Evolutionary conservation across 176 grass and related monocot genomes (phyloP).

Genomic region (Paspalum vaginatum): DNA sequence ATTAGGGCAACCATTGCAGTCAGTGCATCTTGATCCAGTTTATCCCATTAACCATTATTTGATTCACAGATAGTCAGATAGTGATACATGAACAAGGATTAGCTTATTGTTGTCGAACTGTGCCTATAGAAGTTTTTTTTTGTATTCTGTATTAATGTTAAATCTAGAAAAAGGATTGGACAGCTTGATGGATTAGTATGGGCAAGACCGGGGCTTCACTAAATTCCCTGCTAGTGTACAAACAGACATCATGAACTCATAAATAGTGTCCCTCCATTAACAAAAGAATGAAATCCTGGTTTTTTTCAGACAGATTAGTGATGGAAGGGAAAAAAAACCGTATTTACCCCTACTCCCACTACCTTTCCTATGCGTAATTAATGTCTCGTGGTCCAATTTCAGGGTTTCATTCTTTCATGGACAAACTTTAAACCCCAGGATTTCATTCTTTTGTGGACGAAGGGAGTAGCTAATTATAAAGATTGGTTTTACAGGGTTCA

Average conservation of each 20-base stretch:
- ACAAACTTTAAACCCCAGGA: too few species aligned
- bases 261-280: background rate
- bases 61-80: background rate
- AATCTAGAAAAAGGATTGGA: too few species aligned
- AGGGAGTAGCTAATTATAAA: background rate
- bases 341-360: too few species aligned
- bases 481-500: background rate
- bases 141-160: too few species aligned
- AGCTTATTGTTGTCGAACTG: too few species aligned
- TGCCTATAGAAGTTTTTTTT: background rate
- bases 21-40: background rate
- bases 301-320: too few species aligned
- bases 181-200: background rate
- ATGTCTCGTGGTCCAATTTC: too few species aligned
- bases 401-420: too few species aligned
- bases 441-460: too few species aligned
- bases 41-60: background rate
- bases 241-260: background rate
- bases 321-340: too few species aligned
- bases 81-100: background rate
- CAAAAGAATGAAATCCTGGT: too few species aligned
- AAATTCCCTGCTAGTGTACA: background rate
- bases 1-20: background rate
- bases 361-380: too few species aligned
- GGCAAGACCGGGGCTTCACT: background rate